Conservation (phyloP, 176 grass and related monocot genomes). For the Alloteropsis semialata region DNA sequence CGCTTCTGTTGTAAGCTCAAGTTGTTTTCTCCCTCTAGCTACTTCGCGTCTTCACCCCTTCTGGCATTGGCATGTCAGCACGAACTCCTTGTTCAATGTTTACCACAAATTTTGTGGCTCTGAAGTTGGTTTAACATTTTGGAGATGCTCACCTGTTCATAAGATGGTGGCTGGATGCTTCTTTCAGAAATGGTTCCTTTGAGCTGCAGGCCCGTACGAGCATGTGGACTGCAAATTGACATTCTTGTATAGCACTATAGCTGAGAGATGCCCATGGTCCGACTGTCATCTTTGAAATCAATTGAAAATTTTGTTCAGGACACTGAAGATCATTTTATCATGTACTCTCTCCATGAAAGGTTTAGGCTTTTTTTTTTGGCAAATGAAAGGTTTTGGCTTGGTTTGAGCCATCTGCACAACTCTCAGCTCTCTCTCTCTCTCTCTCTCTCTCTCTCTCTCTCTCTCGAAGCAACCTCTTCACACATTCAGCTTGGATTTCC, state of each 20-base stretch:
- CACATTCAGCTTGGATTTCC: neutral
- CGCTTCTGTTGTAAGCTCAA: neutral
- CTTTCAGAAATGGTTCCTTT: neutral
- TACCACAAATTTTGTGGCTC: neutral
- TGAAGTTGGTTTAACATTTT: neutral
- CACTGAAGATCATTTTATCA: neutral
- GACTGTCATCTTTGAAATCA: neutral
- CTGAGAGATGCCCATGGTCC: neutral
- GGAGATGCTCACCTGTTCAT: constrained; percentile 11
- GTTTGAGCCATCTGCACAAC: neutral
- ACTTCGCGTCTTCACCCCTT: neutral
- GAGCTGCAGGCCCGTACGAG: neutral
- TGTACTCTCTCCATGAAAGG: neutral
- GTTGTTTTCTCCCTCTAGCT: neutral
- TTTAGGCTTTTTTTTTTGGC: no score
- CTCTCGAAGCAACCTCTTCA: neutral
- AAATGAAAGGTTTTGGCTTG: neutral
- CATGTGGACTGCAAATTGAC: neutral
- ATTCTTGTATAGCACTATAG: neutral
- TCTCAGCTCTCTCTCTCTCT: neutral
- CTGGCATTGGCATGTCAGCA: neutral
- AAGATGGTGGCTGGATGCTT: neutral
- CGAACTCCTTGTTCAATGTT: neutral
- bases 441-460: no score
- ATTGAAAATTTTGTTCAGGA: neutral